Base-by-base conservation (phyloP, 495 filamentous ascomycete species). In the Amphirosellinia nigrospora region DNA sequence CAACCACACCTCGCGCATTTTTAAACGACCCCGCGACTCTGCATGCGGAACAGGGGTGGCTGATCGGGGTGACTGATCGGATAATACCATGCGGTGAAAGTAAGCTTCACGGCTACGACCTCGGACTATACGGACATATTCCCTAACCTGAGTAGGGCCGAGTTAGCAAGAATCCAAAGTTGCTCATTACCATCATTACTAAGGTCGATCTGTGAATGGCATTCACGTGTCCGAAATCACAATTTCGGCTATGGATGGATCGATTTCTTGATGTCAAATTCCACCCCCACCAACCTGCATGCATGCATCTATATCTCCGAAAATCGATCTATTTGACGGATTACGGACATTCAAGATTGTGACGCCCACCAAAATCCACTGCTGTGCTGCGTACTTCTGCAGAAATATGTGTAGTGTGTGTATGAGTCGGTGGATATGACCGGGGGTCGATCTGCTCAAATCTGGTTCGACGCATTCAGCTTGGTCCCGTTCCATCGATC, bases 271-370 rank as follows among this genome's bases (percentile, higher is more conserved):
- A 62, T 26, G 55, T 62, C 66, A 32, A 53, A 53, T 69, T 52
- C 26, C 55, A 50, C 16, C 26, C 39, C 66, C 43, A 34, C 65
- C 50, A 21, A 32, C 64, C 19, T 38, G 23, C 66, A 39, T 68
- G 55, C 56, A 62, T 69, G 56, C 66, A 62, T 69, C 43, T 46
- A 61, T 69, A 62, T 69, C 66, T 69, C 66, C 66, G 66, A 69
- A 32, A 62, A 30, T 9, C 66, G 45, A 69, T 68, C 45, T 39
- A 69, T 69, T 48, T 53, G 46, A 53, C 46, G 45, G 63, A 48
- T 41, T 52, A 53, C 63, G 52, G 55, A 55, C 55, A 61, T 58
- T 58, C 53, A 28, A 66, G 64, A 58, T 48, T 65, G 63, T 53
- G 63, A 53, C 46, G 63, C 63, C 63, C 30, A 45, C 38, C 38